A percentile compares a stretch with the other conserved stretches of the same genome.
Conservation (phyloP, 305 asterid genomes). For the Galium porrigens region DNA sequence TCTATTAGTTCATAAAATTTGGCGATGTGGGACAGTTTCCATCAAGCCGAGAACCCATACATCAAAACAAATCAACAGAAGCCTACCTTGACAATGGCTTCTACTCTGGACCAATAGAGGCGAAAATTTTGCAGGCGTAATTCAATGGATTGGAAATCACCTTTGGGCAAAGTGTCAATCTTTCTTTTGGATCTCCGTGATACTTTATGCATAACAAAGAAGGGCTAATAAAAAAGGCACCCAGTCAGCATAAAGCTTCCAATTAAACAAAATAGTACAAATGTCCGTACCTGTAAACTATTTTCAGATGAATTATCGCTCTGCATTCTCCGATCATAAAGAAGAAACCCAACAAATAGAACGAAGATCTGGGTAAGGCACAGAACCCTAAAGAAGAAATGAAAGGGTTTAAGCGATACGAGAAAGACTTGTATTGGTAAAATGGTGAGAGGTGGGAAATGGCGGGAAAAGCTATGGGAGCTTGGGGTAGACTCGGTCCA, state of each 20-base stretch:
- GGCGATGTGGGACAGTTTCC: not conserved
- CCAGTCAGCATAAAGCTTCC: not conserved
- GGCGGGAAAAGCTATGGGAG: constrained; percentile 10
- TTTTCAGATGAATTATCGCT: constrained; percentile 9
- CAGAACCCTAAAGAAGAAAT: not conserved
- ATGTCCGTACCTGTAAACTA: constrained; percentile 12
- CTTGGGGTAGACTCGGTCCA: not conserved
- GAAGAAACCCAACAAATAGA: too few relatives aligned
- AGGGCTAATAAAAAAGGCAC: constrained; percentile 36
- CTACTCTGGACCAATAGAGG: constrained; percentile 49
- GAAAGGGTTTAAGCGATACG: too few relatives aligned
- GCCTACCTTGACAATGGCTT: constrained; percentile 46
- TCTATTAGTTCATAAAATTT: not conserved
- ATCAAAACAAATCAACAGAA: not conserved
- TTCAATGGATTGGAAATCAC: constrained; percentile 12
- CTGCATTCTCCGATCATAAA: constrained; percentile 1
- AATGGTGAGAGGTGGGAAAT: not conserved
- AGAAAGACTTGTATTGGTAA: not conserved
- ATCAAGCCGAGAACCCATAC: not conserved
- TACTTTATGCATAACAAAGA: constrained; percentile 66
- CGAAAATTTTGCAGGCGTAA: constrained; percentile 40
- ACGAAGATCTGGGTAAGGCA: not conserved
- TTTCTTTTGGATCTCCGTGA: constrained; percentile 37
- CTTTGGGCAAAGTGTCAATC: constrained; percentile 34
- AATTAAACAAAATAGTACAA: not conserved